Evolutionary conservation across 441 rosid genomes (phyloP), one percentile per base, ranked within the genome.

Genomic region (Flueggea neowawraea): DNA sequence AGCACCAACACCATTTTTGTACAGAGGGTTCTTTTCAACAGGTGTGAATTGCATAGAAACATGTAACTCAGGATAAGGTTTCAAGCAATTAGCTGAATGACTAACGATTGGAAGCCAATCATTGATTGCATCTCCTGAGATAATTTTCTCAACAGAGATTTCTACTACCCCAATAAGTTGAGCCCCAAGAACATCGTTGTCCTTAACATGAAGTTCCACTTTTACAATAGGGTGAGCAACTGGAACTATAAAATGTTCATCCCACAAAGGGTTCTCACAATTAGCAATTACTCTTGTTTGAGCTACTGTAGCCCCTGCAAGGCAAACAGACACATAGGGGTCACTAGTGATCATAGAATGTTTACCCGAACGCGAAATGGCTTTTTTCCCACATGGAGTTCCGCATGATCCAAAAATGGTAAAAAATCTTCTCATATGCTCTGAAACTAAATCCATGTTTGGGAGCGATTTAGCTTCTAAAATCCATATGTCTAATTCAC

Each of bases 271-370:
- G 69, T 91, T 79, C 70, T 88, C 94, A 15, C 79, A 71, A 74
- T 91, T 85, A 66, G 80, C 45, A 57, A 91, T 86, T 28, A 91
- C 85, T 64, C 90, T 79, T 7, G 93, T 86, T 67, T 84, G 83
- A 17, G 96, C 96, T 12, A 91, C 68, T 6, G 94, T 87, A n/a
- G 96, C 94, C 66, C 96, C 96, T 5, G 84, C 84, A 1, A 88
- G 76, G 68, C 87, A 83, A 10, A 85, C 78, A 12, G 96, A 80
- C 12, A 86, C 90, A 14, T 88, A 88, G 45, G 94, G 94, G 52
- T 91, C 96, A 68, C 96, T 88, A 0, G 97, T 88, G 67, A 82
- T 82, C 57, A 75, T 70, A 4, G 78, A 66, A 52, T 74, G 74
- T 68, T 65, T 78, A 39, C 74, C 80, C 5, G 85, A 76, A 51